Percentiles rank a stretch among this genome's conserved stretches.
Evolutionary conservation across 2,329 filamentous ascomycete genomes (phyloP).

Genomic region (Colletotrichum godetiae): DNA sequence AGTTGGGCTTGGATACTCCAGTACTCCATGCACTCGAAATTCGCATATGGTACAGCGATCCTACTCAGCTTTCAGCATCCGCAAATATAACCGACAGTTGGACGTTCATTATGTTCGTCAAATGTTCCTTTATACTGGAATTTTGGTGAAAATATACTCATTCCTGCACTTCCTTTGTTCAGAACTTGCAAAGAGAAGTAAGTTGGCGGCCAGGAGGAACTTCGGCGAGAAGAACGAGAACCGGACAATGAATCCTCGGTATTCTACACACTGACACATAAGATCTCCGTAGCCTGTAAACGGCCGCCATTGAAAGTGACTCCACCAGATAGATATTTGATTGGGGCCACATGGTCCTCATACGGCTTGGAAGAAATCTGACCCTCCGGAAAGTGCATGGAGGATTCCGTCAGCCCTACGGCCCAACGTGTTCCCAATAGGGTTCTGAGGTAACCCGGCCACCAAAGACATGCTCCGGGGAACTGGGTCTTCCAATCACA

Average conservation of each 20-base stretch:
- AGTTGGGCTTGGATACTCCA: too few species aligned
- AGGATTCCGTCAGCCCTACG: not conserved
- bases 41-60: too few species aligned
- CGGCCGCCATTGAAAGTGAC: too few species aligned
- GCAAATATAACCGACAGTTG: too few species aligned
- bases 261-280: not conserved
- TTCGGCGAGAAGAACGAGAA: not conserved
- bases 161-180: too few species aligned
- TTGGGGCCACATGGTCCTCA: not conserved
- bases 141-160: too few species aligned
- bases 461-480: not conserved
- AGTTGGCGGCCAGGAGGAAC: too few species aligned
- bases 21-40: too few species aligned
- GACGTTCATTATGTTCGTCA: too few species aligned
- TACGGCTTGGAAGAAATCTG: not conserved
- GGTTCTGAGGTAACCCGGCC: not conserved
- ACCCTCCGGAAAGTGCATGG: not conserved
- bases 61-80: too few species aligned
- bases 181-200: not conserved
- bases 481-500: not conserved
- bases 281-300: not conserved
- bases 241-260: not conserved
- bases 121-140: too few species aligned
- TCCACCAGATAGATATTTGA: not conserved
- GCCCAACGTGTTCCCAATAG: not conserved